Conservation (phyloP, 2,329 filamentous ascomycete genomes). For the Diaporthe citri region DNA sequence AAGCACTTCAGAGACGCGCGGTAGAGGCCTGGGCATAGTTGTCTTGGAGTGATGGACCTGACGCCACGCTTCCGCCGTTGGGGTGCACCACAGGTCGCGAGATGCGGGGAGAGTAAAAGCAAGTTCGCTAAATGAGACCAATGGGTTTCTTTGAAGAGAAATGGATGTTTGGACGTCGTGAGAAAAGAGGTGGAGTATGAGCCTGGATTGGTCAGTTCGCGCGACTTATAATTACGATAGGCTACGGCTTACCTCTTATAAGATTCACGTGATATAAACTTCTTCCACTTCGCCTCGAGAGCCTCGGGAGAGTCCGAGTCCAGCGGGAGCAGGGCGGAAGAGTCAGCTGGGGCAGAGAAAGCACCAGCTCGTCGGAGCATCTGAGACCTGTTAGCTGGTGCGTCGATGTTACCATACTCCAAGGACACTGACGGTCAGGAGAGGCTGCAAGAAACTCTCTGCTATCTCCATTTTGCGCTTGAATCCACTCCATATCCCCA, state of each 20-base stretch:
- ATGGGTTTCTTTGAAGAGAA: conserved; percentile 43
- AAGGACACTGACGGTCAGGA: conserved; percentile 56
- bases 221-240: neutral
- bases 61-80: conserved; percentile 45
- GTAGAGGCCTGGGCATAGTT: conserved; percentile 40
- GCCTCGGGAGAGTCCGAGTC: conserved; percentile 43
- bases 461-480: conserved; percentile 71
- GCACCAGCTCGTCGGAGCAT: conserved; percentile 63
- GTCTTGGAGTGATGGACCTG: conserved; percentile 45
- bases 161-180: conserved; percentile 46
- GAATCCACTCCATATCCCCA: conserved; percentile 70
- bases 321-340: conserved; percentile 41
- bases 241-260: conserved; percentile 44
- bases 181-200: conserved; percentile 46
- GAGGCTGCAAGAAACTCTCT: conserved; percentile 67
- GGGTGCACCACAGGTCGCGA: conserved; percentile 46
- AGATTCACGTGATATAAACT: conserved; percentile 46
- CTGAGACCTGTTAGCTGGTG: conserved; percentile 44
- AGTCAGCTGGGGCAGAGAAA: conserved; percentile 44
- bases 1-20: conserved; percentile 45
- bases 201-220: conserved; percentile 25
- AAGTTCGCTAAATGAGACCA: conserved; percentile 46
- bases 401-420: no score
- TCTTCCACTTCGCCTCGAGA: conserved; percentile 45
- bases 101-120: conserved; percentile 45